Evolutionary conservation across 2,329 filamentous ascomycete species (phyloP), one percentile per base, ranked within the genome.

Genomic region (Dactylellina haptotyla): DNA sequence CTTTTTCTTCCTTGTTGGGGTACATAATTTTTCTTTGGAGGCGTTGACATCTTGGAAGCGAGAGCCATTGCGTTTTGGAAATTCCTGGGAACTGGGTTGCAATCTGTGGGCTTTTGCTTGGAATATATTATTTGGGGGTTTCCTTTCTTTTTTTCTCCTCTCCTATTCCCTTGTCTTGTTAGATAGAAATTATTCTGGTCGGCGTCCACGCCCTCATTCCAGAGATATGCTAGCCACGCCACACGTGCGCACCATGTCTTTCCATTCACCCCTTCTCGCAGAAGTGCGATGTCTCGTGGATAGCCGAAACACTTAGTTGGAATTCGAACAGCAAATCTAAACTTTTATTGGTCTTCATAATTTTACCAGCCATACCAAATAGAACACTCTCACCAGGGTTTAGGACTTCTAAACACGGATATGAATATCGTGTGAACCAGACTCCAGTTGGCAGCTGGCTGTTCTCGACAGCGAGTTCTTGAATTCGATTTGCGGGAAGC

Each of bases 171-270:
- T 50, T 8, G 8, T 64, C 14, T 25, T 34, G 34, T 48, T 46
- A 46, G 34, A 54, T 64, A 54, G 45, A 58, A 51, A 51, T 58
- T 50, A 51, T 18, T 51, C 39, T 46, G 18, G 66, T 72, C 66
- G 66, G 66, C 66, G 66, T 72, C 30, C 66, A 58, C 34, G 58
- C 51, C 66, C 32, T 43, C 16, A 58, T 51, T 50, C 39, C 16
- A 62, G 14, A 16, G 6, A 18, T 14, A 46, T 39, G 34, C 25
- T 28, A 26, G 45, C 46, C 53, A 58, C 41, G 18, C 62, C 62
- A 57, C 41, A 23, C 28, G n/a, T n/a, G n/a, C n/a, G n/a, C n/a
- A n/a, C n/a, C n/a, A n/a, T n/a, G n/a, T n/a, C n/a, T n/a, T 34
- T 14, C 32, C 32, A 6, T 57, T 30, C 16, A 25, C 20, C 48